phyloP scores from a whole-genome alignment of 345 rosid genomes.

The Citrus mangshanensis region DNA sequence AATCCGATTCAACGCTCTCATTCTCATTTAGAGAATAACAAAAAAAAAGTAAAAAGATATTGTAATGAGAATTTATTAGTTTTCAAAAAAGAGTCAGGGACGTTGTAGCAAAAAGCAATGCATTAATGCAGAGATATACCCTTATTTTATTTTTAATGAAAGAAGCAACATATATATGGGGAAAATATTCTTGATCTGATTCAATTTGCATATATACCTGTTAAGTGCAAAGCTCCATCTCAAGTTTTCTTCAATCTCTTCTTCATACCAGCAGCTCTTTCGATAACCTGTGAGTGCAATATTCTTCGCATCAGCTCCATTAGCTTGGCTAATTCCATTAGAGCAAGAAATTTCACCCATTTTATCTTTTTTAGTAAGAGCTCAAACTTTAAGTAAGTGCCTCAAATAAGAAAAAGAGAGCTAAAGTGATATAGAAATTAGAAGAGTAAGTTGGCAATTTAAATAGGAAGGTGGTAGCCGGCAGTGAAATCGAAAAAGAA shows the following conservation, averaged over 20 bases:
- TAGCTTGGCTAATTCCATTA: slow-evolving; percentile 30
- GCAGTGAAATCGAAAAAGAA: slow-evolving; percentile 16
- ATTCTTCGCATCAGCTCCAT: slow-evolving; percentile 34
- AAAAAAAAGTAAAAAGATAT: too few relatives aligned
- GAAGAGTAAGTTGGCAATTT: slow-evolving; percentile 19
- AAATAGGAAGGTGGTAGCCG: slow-evolving; percentile 23
- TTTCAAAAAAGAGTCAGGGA: too few relatives aligned
- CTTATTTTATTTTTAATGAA: too few relatives aligned
- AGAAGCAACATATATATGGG: background rate
- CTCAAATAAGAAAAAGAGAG: background rate
- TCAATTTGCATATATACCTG: slow-evolving; percentile 26
- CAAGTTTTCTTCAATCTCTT: slow-evolving; percentile 58
- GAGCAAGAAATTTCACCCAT: slow-evolving; percentile 57
- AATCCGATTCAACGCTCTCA: too few relatives aligned
- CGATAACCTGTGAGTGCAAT: slow-evolving; percentile 44
- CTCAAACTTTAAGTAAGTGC: background rate
- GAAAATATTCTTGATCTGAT: background rate
- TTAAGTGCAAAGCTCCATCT: slow-evolving; percentile 69
- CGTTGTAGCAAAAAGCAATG: too few relatives aligned
- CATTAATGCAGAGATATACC: too few relatives aligned
- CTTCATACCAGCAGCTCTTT: slow-evolving; percentile 75
- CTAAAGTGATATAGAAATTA: slow-evolving; percentile 12
- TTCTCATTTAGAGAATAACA: too few relatives aligned
- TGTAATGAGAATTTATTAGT: too few relatives aligned
- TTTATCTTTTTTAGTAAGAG: background rate